Base-by-base conservation (phyloP, 352 stramenopile genomes). In the Blastocystis sp. region DNA sequence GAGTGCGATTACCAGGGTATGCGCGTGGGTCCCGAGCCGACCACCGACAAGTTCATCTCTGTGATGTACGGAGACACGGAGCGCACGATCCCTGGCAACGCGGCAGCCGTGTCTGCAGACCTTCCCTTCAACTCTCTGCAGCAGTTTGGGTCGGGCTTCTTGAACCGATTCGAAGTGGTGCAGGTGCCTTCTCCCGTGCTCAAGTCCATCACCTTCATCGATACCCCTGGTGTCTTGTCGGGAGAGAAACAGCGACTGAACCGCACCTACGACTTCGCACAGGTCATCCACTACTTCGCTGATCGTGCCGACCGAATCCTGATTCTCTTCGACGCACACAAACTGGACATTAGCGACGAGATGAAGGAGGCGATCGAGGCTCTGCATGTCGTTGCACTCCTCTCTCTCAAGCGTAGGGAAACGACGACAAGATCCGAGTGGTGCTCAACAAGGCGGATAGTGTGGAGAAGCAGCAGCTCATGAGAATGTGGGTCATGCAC, bases 361-460 rank as follows among this genome's bases (percentile, higher is more conserved):
- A 98, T 99, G 90, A 96, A 98, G 92, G 94, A 93, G 47, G 95
- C 97, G 43, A 99, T 99, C 91, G 95, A 98, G 91, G 94, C 96
- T 8, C 93, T 99, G 8, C 93, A 62, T 53, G 64, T 91, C 37
- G 41, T 3, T 6, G 20, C 20, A n/a, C 20, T 2, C 13, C 1
- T 26, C 30, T 24, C 9, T 1, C 0, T 79, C n/a, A 43, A 6
- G 37, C n/a, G 2, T 89, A 95, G 79, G 94, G 96, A 73, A 96
- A 99, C 79, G 96, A 98, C 91, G 96, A 99, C 91, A 99, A 99
- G 92, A 93, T 96, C 9, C 98, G 96, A 90, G 92, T 96, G 39
- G 95, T 99, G 39, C 93, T 99, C 50, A 99, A 99, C 92, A 99
- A 99, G 91, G 96, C 97, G 41, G 97, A 99, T 93, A 94, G 98